phyloP scores from a whole-genome alignment of 306 rosid species.

The Malus fusca region DNA sequence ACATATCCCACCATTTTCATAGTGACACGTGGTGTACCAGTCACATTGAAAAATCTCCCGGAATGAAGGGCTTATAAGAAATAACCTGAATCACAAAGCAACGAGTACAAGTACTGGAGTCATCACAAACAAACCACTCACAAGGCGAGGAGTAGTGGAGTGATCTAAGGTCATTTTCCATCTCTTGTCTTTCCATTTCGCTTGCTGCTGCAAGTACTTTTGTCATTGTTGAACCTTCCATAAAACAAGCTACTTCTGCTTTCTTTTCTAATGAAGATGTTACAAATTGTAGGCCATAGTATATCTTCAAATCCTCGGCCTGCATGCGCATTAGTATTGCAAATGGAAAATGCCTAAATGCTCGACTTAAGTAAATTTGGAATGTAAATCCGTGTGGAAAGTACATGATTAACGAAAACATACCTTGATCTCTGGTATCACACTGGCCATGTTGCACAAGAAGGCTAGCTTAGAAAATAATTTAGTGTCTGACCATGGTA shows the following conservation, averaged over 20 bases:
- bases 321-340: slow-evolving; percentile 12
- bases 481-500: slow-evolving; percentile 61
- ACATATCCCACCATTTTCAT: too few species aligned
- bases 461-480: slow-evolving; percentile 60
- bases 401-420: neutral
- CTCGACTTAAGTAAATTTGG: too few species aligned
- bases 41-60: too few species aligned
- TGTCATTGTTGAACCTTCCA: slow-evolving; percentile 67
- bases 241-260: slow-evolving; percentile 57
- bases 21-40: too few species aligned
- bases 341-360: neutral
- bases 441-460: slow-evolving; percentile 78
- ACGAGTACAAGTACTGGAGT: slow-evolving; percentile 56
- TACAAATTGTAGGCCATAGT: slow-evolving; percentile 50
- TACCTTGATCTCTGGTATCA: slow-evolving; percentile 67
- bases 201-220: slow-evolving; percentile 67
- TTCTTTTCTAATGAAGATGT: slow-evolving; percentile 77
- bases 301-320: slow-evolving; percentile 52
- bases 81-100: slow-evolving; percentile 75
- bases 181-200: slow-evolving; percentile 56
- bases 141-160: slow-evolving; percentile 70
- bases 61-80: neutral
- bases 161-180: slow-evolving; percentile 56
- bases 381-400: neutral
- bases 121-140: slow-evolving; percentile 89